A percentile compares a stretch with the other conserved stretches of the same genome.
These are phyloP conservation scores for Ananas comosus DNA, from an alignment of 176 grass and related monocot species.

Conservation along the genomic window DNA sequence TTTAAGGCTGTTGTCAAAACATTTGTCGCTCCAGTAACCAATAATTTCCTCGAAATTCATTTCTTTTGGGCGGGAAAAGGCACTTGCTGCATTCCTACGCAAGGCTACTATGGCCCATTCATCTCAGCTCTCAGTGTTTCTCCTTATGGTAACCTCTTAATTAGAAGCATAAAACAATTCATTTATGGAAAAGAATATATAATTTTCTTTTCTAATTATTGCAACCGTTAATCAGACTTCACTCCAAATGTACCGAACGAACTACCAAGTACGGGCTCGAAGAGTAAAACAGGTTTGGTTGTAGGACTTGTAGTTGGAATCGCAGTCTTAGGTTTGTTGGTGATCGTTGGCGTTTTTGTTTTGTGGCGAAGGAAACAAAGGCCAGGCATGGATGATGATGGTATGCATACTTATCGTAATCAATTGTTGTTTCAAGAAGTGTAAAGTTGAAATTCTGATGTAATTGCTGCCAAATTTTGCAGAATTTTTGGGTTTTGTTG, in stretches of 20 bases:
- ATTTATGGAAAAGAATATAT: not conserved
- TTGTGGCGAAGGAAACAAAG: conserved; percentile 10
- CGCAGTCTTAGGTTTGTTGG: conserved; percentile 4
- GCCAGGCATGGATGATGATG: conserved; percentile 4
- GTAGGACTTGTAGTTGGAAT: conserved; percentile 12
- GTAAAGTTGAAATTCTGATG: not conserved
- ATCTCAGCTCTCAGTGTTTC: conserved; percentile 29
- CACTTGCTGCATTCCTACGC: conserved; percentile 16
- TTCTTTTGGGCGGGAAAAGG: conserved; percentile 35
- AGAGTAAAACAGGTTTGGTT: conserved; percentile 14
- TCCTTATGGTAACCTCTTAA: conserved; percentile 14
- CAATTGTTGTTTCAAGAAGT: not conserved
- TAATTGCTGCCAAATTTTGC: not conserved
- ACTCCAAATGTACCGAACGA: conserved; percentile 8
- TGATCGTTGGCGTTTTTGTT: conserved; percentile 6
- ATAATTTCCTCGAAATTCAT: conserved; percentile 36
- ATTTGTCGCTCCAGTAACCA: conserved; percentile 15
- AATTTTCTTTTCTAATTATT: not conserved
- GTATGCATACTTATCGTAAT: not conserved
- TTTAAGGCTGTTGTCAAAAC: conserved; percentile 10
- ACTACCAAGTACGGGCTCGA: not conserved
- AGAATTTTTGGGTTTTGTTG: conserved; percentile 10
- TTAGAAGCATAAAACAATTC: not conserved
- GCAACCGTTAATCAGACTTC: not conserved
- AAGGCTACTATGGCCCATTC: conserved; percentile 20